These are phyloP conservation scores for Aspergillus niger DNA, from an alignment of 2,329 filamentous ascomycete genomes.

Conservation along the genomic window DNA sequence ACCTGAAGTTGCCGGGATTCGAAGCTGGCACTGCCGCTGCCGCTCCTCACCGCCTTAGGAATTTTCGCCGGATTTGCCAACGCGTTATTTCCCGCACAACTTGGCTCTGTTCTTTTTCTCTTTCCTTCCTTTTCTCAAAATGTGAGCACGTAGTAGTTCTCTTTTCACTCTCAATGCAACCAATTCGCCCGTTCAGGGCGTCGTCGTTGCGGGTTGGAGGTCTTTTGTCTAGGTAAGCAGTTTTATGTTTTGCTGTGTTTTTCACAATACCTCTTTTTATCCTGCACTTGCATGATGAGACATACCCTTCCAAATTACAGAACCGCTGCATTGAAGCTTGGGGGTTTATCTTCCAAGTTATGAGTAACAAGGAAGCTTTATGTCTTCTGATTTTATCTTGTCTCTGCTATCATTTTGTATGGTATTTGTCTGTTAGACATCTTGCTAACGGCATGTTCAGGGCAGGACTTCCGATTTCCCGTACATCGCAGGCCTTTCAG, in stretches of 20 bases:
- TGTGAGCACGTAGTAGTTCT: constrained; percentile 26
- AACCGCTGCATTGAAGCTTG: constrained; percentile 70
- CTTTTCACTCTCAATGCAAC: constrained; percentile 38
- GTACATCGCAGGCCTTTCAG: constrained; percentile 6
- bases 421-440: background rate
- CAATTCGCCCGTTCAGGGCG: constrained; percentile 40
- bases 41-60: constrained; percentile 20
- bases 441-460: constrained; percentile 31
- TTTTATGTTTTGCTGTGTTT: constrained; percentile 7
- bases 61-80: constrained; percentile 18
- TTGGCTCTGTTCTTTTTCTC: constrained; percentile 17
- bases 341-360: constrained; percentile 38
- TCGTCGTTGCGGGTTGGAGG: constrained; percentile 34
- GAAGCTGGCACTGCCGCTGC: constrained; percentile 8
- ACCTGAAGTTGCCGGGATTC: constrained; percentile 13
- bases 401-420: background rate
- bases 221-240: constrained; percentile 39
- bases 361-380: constrained; percentile 41
- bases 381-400: constrained; percentile 22
- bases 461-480: constrained; percentile 26
- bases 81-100: constrained; percentile 12
- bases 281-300: constrained; percentile 45
- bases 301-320: constrained; percentile 48
- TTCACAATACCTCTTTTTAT: background rate
- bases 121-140: constrained; percentile 21